Percentiles rank a stretch among this genome's conserved stretches.
Evolutionary conservation across 2,329 filamentous ascomycete genomes (phyloP).

Genomic region (Endoconidiophora polonica): DNA sequence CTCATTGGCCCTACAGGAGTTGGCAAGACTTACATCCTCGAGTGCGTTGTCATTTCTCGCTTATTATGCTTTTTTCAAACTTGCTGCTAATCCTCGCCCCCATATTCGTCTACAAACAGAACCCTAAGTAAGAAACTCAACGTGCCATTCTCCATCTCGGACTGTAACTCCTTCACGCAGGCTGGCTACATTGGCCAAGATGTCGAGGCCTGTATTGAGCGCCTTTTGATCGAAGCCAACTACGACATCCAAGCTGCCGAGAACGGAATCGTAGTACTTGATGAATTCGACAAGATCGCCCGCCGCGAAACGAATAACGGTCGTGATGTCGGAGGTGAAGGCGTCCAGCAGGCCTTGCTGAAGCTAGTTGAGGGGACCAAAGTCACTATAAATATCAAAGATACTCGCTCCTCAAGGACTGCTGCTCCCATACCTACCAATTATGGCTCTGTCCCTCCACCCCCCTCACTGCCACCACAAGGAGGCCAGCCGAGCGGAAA

Average conservation of each 20-base stretch:
- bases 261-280: slow-evolving; percentile 83
- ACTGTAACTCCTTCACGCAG: slow-evolving; percentile 91
- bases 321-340: slow-evolving; percentile 88
- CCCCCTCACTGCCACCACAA: slow-evolving; percentile 27
- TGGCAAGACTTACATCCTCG: slow-evolving; percentile 86
- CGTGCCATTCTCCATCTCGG: slow-evolving; percentile 86
- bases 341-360: slow-evolving; percentile 85
- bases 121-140: slow-evolving; percentile 86
- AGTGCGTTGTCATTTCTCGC: slow-evolving; percentile 26
- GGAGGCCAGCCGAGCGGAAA: slow-evolving; percentile 30
- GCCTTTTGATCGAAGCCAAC: slow-evolving; percentile 75
- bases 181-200: slow-evolving; percentile 97
- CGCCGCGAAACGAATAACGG: slow-evolving; percentile 74
- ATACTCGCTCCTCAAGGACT: slow-evolving; percentile 43
- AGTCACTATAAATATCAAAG: slow-evolving; percentile 78
- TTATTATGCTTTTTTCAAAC: neutral
- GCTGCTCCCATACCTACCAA: slow-evolving; percentile 36
- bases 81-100: too few relatives aligned
- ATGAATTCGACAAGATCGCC: slow-evolving; percentile 96
- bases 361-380: slow-evolving; percentile 96
- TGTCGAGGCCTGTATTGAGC: slow-evolving; percentile 86
- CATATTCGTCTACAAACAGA: slow-evolving; percentile 27
- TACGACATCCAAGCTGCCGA: slow-evolving; percentile 76
- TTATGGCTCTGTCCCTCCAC: slow-evolving; percentile 29
- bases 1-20: slow-evolving; percentile 85